A percentile compares a stretch with the other conserved stretches of the same genome.
These are phyloP conservation scores for Heterobasidion occidentale DNA, from an alignment of 1,284 basidiomycete genomes.

Conservation along the genomic window DNA sequence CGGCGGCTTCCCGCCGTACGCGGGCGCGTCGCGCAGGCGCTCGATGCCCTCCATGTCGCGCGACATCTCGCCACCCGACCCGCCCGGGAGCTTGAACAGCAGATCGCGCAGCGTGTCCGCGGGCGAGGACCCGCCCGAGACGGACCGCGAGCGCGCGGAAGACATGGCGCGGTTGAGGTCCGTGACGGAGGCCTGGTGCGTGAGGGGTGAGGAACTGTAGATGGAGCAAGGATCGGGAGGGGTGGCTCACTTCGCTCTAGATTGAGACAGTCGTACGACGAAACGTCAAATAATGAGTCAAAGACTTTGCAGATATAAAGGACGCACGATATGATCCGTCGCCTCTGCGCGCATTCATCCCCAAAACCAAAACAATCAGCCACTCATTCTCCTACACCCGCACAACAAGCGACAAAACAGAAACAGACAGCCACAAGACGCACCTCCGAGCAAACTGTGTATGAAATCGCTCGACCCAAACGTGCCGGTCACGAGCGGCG, in stretches of 20 bases:
- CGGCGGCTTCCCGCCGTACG: constrained; percentile 51
- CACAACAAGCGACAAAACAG: no score
- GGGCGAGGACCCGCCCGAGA: constrained; percentile 31
- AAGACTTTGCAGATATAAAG: background rate
- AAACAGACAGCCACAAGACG: constrained; percentile 23
- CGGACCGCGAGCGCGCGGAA: constrained; percentile 52
- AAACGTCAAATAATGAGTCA: no score
- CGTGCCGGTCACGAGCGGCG: constrained; percentile 83
- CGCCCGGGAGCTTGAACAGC: constrained; percentile 56
- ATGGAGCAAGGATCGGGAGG: background rate
- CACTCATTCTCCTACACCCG: no score
- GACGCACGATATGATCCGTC: constrained; percentile 59
- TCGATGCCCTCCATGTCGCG: constrained; percentile 75
- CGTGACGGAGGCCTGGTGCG: constrained; percentile 68
- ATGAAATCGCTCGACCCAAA: constrained; percentile 88
- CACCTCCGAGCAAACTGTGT: constrained; percentile 55
- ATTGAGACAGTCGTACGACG: no score
- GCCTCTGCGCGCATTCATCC: constrained; percentile 37
- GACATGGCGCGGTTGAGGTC: constrained; percentile 81
- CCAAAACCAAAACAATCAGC: constrained; percentile 1
- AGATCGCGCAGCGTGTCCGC: constrained; percentile 42
- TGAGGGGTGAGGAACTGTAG: background rate
- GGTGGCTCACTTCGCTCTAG: background rate
- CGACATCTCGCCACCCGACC: constrained; percentile 47
- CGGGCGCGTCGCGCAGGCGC: constrained; percentile 54